phyloP scores from a whole-genome alignment of 1,284 basidiomycete genomes.

The Trichosporon faecale region DNA sequence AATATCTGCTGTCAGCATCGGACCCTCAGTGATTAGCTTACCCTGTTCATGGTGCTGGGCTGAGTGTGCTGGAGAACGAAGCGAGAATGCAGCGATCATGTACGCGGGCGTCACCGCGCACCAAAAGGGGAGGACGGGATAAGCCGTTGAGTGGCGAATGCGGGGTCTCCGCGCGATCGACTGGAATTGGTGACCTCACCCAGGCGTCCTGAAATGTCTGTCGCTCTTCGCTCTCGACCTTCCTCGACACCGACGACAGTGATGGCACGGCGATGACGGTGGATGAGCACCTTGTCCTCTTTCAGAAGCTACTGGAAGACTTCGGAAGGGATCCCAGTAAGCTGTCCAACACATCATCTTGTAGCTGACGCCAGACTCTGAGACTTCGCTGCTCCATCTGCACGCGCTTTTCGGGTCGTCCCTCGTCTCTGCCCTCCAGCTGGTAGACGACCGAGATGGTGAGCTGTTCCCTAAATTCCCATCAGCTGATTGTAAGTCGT shows the following conservation, averaged over 20 bases:
- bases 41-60: slow-evolving; percentile 39
- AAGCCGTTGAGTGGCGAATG: slow-evolving; percentile 6
- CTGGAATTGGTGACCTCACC: neutral
- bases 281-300: neutral
- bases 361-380: slow-evolving; percentile 25
- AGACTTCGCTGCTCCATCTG: slow-evolving; percentile 36
- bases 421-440: slow-evolving; percentile 43
- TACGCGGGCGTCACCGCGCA: neutral
- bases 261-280: neutral
- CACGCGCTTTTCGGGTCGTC: slow-evolving; percentile 44
- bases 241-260: neutral
- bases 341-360: neutral
- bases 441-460: slow-evolving; percentile 46
- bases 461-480: slow-evolving; percentile 10
- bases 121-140: slow-evolving; percentile 6
- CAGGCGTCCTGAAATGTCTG: neutral
- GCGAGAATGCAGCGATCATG: neutral
- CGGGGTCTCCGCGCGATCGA: neutral
- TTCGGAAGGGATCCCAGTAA: neutral
- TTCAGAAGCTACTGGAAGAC: neutral
- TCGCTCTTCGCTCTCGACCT: neutral
- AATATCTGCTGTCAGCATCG: slow-evolving; percentile 59
- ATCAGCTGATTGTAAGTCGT: slow-evolving; percentile 33
- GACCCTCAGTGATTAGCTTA: slow-evolving; percentile 15
- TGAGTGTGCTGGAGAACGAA: neutral